A percentile compares a stretch with the other conserved stretches of the same genome.
phyloP scores from a whole-genome alignment of 257 asterid species.

The Leonotis leonurus region DNA sequence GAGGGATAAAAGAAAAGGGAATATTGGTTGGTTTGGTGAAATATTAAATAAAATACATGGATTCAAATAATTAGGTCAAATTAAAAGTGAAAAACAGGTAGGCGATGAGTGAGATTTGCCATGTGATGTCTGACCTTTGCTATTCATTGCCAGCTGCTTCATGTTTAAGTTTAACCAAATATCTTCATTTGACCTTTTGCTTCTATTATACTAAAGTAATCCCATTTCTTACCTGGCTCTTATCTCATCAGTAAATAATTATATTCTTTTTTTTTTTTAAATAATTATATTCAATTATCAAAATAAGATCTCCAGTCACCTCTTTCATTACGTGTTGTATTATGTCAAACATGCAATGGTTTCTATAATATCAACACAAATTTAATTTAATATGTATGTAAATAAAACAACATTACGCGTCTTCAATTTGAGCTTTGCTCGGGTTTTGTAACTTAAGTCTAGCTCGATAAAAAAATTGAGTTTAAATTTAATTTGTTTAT shows the following conservation, averaged over 20 bases:
- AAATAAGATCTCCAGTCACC: neutral
- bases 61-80: neutral
- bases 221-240: slow-evolving; percentile 4
- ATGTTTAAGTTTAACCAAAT: slow-evolving; percentile 19
- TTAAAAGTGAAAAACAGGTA: slow-evolving; percentile 15
- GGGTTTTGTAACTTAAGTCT: too few relatives aligned
- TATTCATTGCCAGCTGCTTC: slow-evolving; percentile 37
- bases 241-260: neutral
- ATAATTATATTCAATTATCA: too few relatives aligned
- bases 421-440: too few relatives aligned
- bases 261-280: too few relatives aligned
- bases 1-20: neutral
- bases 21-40: slow-evolving; percentile 3
- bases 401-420: too few relatives aligned
- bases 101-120: slow-evolving; percentile 27
- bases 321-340: slow-evolving; percentile 16
- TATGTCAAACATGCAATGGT: slow-evolving; percentile 2
- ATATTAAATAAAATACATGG: neutral
- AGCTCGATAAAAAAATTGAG: too few relatives aligned
- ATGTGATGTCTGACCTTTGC: slow-evolving; percentile 26
- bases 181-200: slow-evolving; percentile 23
- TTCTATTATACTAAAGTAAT: neutral
- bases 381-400: too few relatives aligned
- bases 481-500: too few relatives aligned
- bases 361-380: neutral